phyloP scores from a whole-genome alignment of 805 yeast genomes.

The Phaffomyces opuntiae region DNA sequence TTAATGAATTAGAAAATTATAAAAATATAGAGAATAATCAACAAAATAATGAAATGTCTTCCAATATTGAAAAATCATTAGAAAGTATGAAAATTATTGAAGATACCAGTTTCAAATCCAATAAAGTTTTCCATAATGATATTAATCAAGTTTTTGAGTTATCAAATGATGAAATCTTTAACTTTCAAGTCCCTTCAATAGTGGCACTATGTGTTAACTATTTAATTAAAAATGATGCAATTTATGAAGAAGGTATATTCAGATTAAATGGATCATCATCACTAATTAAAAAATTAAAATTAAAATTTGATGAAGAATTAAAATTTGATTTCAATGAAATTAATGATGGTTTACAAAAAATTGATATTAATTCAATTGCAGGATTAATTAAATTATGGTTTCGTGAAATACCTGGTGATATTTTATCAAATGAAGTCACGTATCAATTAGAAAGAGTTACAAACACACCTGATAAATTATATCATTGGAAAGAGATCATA shows the following conservation, averaged over 20 bases:
- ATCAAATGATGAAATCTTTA: conserved; percentile 41
- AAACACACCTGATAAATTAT: conserved; percentile 25
- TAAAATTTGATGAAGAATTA: conserved; percentile 54
- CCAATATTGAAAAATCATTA: conserved; percentile 24
- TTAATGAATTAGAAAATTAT: conserved; percentile 12
- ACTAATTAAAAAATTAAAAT: conserved; percentile 61
- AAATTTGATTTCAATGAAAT: conserved; percentile 71
- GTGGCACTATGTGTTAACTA: conserved; percentile 69
- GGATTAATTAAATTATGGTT: conserved; percentile 79
- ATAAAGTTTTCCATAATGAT: conserved; percentile 58
- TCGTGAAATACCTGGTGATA: conserved; percentile 64
- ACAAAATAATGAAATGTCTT: neutral
- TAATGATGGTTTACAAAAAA: conserved; percentile 30
- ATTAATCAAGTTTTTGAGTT: conserved; percentile 43
- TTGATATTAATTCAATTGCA: conserved; percentile 80
- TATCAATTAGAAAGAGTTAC: conserved; percentile 27
- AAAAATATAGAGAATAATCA: conserved; percentile 20
- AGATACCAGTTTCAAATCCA: conserved; percentile 15
- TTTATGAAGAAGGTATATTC: conserved; percentile 87
- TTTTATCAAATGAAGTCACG: conserved; percentile 51
- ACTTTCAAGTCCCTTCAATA: conserved; percentile 58
- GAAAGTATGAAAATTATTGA: conserved; percentile 23
- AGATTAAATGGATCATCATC: conserved; percentile 85
- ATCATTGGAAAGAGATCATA: conserved; percentile 24
- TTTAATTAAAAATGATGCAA: conserved; percentile 57